phyloP scores from a whole-genome alignment of 495 filamentous ascomycete genomes.

The Alectoria sarmentosa region DNA sequence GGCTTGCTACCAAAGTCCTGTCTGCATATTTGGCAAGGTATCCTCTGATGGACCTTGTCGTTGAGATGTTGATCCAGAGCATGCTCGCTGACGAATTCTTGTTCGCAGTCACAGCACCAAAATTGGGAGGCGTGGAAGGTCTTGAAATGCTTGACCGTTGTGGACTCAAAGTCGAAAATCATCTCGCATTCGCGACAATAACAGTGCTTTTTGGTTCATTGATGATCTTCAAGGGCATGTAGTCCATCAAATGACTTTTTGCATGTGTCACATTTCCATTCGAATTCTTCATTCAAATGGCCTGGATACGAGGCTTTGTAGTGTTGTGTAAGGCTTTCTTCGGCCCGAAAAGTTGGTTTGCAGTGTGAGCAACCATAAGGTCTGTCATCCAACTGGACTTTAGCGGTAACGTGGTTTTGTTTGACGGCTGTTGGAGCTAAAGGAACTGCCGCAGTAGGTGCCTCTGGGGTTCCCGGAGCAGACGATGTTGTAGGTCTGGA shows the following conservation, averaged over 20 bases:
- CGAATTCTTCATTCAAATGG: neutral
- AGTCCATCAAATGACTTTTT: neutral
- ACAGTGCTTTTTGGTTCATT: neutral
- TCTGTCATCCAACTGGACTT: neutral
- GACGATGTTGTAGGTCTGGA: neutral
- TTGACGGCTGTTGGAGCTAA: too few species aligned
- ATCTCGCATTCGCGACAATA: conserved; percentile 2
- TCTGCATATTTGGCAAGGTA: conserved; percentile 18
- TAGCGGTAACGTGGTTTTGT: too few species aligned
- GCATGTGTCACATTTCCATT: neutral
- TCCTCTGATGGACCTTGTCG: conserved; percentile 16
- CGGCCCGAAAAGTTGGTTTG: neutral
- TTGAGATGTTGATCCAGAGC: conserved; percentile 21
- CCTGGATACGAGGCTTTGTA: neutral
- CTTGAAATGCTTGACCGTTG: neutral
- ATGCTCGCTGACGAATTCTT: conserved; percentile 14
- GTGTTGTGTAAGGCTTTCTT: neutral
- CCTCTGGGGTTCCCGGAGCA: neutral
- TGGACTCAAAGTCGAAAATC: neutral
- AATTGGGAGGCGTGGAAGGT: conserved; percentile 18
- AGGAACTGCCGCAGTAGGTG: neutral
- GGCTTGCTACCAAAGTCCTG: conserved; percentile 20
- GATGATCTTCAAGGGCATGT: neutral
- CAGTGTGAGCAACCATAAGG: neutral
- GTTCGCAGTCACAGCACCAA: conserved; percentile 22